Conservation (phyloP, 2,329 filamentous ascomycete species). For the Penicillium paneum region DNA sequence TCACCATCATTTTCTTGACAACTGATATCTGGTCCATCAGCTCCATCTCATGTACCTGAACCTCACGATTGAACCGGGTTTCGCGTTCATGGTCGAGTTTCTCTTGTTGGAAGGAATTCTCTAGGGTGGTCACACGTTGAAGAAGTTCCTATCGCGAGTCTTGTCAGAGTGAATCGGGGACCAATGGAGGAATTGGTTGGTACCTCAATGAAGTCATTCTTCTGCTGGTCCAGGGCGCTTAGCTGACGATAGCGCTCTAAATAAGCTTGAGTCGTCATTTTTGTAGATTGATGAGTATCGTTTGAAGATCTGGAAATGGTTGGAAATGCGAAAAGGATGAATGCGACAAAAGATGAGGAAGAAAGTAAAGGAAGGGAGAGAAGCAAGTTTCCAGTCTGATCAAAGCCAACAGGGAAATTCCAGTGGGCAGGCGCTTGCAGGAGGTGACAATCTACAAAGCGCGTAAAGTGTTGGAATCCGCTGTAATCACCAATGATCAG, state of each 20-base stretch:
- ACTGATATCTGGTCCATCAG: constrained; percentile 47
- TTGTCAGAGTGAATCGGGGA: constrained; percentile 15
- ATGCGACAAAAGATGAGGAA: constrained; percentile 8
- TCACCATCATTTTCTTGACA: constrained; percentile 47
- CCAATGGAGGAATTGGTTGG: constrained; percentile 6
- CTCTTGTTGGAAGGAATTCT: constrained; percentile 43
- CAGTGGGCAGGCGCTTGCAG: constrained; percentile 18
- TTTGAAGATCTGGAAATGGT: background rate
- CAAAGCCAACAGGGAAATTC: constrained; percentile 4
- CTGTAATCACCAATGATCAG: background rate
- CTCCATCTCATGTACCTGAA: constrained; percentile 47
- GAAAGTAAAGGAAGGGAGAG: constrained; percentile 5
- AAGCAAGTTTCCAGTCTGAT: constrained; percentile 9
- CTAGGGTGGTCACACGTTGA: constrained; percentile 43
- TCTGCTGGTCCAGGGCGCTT: constrained; percentile 45
- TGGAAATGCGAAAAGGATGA: background rate
- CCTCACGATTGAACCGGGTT: constrained; percentile 47
- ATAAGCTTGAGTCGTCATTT: constrained; percentile 35
- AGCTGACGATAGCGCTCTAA: constrained; percentile 46
- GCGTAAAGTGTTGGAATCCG: constrained; percentile 5
- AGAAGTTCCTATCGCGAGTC: constrained; percentile 43
- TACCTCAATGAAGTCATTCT: constrained; percentile 50
- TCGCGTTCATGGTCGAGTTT: constrained; percentile 49
- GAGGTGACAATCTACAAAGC: constrained; percentile 13
- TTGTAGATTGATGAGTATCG: constrained; percentile 8